Base-by-base conservation (phyloP, 192 early-diverging fungal species). In the Coemansia sp. region DNA sequence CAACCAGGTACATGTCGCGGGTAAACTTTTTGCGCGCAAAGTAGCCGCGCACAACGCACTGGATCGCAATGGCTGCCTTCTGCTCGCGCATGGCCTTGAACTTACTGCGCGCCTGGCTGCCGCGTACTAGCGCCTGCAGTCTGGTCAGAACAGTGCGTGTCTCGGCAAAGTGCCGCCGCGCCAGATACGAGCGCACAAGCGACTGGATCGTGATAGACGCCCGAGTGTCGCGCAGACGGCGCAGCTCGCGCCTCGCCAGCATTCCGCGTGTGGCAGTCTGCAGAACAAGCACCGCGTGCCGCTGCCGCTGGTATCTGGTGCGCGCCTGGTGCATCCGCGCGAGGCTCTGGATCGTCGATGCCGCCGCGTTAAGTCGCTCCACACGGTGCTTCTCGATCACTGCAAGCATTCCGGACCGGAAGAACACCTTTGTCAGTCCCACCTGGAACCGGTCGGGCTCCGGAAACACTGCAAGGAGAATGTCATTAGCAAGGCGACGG, bases 401-500 rank as follows among this genome's bases (percentile, higher is more conserved):
- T 15, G 80, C 86, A 57, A 89, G 85, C 86, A 94, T 91, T 62
- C 98, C 98, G 54, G 98, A 93, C 36, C 98, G 90, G 95, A 99
- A 99, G 84, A 99, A 99, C 56, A 99, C 93, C 82, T 99, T 99
- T 12, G 94, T 93, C 41, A 90, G 76, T 66, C 98, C 98, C 16
- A 98, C 84, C 85, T 98, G 95, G 83, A 88, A 98, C 64, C 95
- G 92, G 74, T 96, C 94, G 5, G 84, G 84, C 63, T 92, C 91
- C 42, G 83, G 80, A 61, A 99, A 94, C 5, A 85, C 85, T 6
- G 83, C 66, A 40, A 85, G 72, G 6, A 93, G 75, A 71, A 92
- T 90, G 39, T 80, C 76, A 15, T 74, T 68, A 55, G 89, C 90
- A 37, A 91, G 78, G 15, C 85, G 79, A 39, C 85, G 85, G 22